Evolutionary conservation across 75 land plant species (phyloP).

Genomic region (Selaginella moellendorffii): DNA sequence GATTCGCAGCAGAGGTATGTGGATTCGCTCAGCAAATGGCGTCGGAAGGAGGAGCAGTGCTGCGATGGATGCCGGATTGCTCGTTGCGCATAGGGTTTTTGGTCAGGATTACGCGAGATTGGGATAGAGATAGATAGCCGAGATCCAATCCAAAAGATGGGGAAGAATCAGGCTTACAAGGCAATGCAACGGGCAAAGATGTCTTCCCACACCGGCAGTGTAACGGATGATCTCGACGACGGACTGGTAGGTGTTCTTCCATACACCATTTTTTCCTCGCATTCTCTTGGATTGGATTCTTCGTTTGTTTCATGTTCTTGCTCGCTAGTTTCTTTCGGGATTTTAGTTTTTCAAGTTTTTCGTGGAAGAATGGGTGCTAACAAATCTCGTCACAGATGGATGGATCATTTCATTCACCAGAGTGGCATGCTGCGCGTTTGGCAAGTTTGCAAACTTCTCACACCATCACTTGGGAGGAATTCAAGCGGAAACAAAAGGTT

Average conservation of each 20-base stretch:
- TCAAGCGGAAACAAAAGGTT: conserved; percentile 85
- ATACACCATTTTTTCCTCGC: too few species aligned
- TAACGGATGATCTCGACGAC: conserved; percentile 72
- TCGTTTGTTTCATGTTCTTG: too few species aligned
- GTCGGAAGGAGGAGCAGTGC: background rate
- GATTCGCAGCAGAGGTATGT: background rate
- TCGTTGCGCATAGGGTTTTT: background rate
- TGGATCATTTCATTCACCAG: conserved; percentile 99
- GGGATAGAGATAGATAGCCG: too few species aligned
- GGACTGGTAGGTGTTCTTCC: conserved; percentile 94
- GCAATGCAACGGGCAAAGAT: conserved; percentile 92
- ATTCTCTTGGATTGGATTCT: too few species aligned
- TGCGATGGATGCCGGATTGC: background rate
- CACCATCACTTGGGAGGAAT: conserved; percentile 97
- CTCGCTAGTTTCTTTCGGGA: too few species aligned
- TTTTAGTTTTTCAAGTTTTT: too few species aligned
- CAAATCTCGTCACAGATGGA: conserved; percentile 91
- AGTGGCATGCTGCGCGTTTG: conserved; percentile 99
- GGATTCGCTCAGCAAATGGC: background rate
- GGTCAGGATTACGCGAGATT: background rate
- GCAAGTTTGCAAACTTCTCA: conserved; percentile 95
- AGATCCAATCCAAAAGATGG: too few species aligned
- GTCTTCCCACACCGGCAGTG: conserved; percentile 45
- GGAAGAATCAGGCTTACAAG: conserved; percentile 98
- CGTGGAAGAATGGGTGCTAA: conserved; percentile 43